Conservation (phyloP, 768 basidiomycete species). For the Phlebiopsis gigantea region DNA sequence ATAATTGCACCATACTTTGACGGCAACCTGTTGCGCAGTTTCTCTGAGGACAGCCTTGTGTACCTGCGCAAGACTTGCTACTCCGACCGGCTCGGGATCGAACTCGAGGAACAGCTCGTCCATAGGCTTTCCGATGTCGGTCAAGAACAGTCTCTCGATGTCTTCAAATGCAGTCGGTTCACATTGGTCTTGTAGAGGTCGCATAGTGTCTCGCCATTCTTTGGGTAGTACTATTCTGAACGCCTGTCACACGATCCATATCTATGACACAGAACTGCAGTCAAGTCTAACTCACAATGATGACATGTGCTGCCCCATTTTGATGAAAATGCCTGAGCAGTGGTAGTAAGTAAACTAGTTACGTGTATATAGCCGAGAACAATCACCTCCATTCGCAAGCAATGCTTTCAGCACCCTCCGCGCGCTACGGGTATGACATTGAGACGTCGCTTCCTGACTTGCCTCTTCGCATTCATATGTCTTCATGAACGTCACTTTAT, state of each 20-base stretch:
- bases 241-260: constrained; percentile 22
- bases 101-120: constrained; percentile 81
- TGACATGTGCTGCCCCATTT: constrained; percentile 86
- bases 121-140: constrained; percentile 72
- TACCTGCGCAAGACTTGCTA: constrained; percentile 95
- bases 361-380: neutral
- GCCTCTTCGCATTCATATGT: constrained; percentile 47
- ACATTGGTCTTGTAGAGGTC: constrained; percentile 84
- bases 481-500: constrained; percentile 61
- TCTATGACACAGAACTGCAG: neutral
- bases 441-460: constrained; percentile 51
- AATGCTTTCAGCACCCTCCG: constrained; percentile 75
- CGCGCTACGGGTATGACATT: constrained; percentile 84
- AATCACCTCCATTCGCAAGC: constrained; percentile 78
- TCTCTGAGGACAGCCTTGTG: constrained; percentile 74
- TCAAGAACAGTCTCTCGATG: constrained; percentile 67
- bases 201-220: constrained; percentile 59
- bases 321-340: constrained; percentile 70
- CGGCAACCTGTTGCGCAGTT: constrained; percentile 74
- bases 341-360: neutral
- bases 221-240: constrained; percentile 48
- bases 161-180: constrained; percentile 81
- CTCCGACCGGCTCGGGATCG: constrained; percentile 84
- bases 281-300: constrained; percentile 39
- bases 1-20: constrained; percentile 56